Evolutionary conservation across 768 basidiomycete species (phyloP), one percentile per base, ranked within the genome.

Genomic region (Tricholomella constricta): DNA sequence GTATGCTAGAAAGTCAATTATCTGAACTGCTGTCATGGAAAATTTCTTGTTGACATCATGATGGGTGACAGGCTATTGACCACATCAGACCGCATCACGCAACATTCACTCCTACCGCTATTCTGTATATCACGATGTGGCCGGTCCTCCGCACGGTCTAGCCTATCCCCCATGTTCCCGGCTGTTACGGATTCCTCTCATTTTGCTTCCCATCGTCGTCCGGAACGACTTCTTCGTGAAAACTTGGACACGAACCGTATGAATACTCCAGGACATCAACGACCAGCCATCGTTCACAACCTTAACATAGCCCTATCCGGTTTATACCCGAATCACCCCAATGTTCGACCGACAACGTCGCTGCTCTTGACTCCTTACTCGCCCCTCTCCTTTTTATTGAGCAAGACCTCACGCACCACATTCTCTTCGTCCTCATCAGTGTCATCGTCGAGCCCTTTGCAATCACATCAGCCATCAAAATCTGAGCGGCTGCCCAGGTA

Each of bases 21-120:
- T n/a, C n/a, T n/a, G n/a, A n/a, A n/a, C n/a, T n/a, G n/a, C n/a
- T n/a, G n/a, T n/a, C n/a, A n/a, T n/a, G n/a, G n/a, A n/a, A n/a
- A n/a, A n/a, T n/a, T n/a, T n/a, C n/a, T n/a, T n/a, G n/a, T n/a
- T n/a, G n/a, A n/a, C 31, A 37, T 53, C 53, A 31, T 53, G 51
- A 45, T 49, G 35, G 32, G n/a, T 57, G 56, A 45, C 51, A 57
- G 48, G 27, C 49, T 45, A n/a, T 48, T 34, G 25, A 54, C 48
- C 32, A 40, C 35, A 49, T 57, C 51, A n/a, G n/a, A n/a, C n/a
- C n/a, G n/a, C n/a, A n/a, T n/a, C n/a, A n/a, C n/a, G n/a, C n/a
- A n/a, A n/a, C n/a, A n/a, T n/a, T n/a, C n/a, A 57, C 56, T 42
- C 47, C 5, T 1, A 15, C 17, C 5, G 2, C 14, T 22, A 2